Conservation (phyloP, 352 stramenopile genomes). For the Globisporangium okanoganense region DNA sequence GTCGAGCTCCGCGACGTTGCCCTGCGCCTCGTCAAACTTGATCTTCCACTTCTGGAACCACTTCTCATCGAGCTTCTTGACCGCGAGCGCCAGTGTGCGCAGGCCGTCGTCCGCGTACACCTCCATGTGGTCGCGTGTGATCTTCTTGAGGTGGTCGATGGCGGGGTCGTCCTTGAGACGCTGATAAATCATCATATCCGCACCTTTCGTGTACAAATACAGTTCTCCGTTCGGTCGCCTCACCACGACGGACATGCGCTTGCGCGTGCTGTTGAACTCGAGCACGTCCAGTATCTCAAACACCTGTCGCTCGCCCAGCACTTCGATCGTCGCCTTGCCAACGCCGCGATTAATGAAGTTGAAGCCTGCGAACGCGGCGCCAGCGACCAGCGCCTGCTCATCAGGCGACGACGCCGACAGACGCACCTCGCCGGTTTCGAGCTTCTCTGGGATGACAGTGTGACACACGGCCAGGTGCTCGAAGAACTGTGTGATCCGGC, state of each 20-base stretch:
- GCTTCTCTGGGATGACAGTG: constrained; percentile 72
- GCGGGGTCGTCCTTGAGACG: constrained; percentile 50
- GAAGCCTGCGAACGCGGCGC: constrained; percentile 64
- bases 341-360: constrained; percentile 63
- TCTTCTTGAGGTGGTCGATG: constrained; percentile 46
- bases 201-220: constrained; percentile 86
- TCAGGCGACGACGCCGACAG: constrained; percentile 80
- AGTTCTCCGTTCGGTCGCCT: constrained; percentile 49
- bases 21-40: constrained; percentile 63
- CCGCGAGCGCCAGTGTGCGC: constrained; percentile 75
- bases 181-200: constrained; percentile 92
- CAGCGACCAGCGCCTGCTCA: constrained; percentile 80
- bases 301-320: constrained; percentile 35
- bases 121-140: constrained; percentile 77
- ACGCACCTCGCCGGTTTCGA: constrained; percentile 60
- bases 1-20: constrained; percentile 69
- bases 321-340: constrained; percentile 27
- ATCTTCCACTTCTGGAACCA: constrained; percentile 77
- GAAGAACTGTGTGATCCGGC: constrained; percentile 75
- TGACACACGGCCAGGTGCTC: constrained; percentile 83
- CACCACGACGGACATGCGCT: constrained; percentile 96
- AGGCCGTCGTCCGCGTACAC: constrained; percentile 82
- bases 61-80: constrained; percentile 62
- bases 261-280: constrained; percentile 91
- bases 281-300: constrained; percentile 79